Base-by-base conservation (phyloP, 192 early-diverging fungal genomes). In the Coemansia javaensis region DNA sequence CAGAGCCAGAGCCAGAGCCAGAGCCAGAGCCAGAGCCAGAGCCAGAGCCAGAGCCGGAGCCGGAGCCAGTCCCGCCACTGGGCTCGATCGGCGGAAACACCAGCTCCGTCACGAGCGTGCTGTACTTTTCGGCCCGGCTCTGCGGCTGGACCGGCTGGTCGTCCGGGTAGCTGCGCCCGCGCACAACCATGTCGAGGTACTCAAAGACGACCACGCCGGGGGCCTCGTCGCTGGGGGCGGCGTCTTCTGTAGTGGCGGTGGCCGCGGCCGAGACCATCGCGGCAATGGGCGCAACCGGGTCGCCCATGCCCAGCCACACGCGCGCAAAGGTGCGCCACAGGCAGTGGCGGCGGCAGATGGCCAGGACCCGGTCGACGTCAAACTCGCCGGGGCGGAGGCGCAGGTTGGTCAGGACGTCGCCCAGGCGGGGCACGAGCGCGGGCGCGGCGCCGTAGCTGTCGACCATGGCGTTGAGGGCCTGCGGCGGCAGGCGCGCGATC, bases 271-370 rank as follows among this genome's bases (percentile, higher is more conserved):
- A 18, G 13, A 72, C 25, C 21, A 63, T 64, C 27, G 44, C 44
- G 28, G 33, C 47, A 14, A 72, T 34, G 13, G 68, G 61, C 16
- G 68, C 57, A 28, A 56, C 33, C 5, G 68, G 68, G 30, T 74
- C 70, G 39, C 63, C 63, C 59, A 67, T 48, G 32, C 47, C 44
- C 21, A 74, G 47, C 70, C 70, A 74, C 3, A 74, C 70, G 11
- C 70, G 63, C n/a, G 70, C 63, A 63, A 66, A 74, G 21, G 70
- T 67, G n/a, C 70, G 48, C 70, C 70, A 74, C 27, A 74, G 50
- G 6, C 47, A 54, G 47, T 63, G 59, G 12, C 35, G 27, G 17
- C 56, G 63, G 23, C 70, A 74, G 30, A 55, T 67, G 28, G 32
- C 44, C 27, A 74, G 45, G 12, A 74, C 70, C 5, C 53, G 49